Base-by-base conservation (phyloP, 2,329 filamentous ascomycete genomes). In the Stagonosporopsis cucurbitacearum region DNA sequence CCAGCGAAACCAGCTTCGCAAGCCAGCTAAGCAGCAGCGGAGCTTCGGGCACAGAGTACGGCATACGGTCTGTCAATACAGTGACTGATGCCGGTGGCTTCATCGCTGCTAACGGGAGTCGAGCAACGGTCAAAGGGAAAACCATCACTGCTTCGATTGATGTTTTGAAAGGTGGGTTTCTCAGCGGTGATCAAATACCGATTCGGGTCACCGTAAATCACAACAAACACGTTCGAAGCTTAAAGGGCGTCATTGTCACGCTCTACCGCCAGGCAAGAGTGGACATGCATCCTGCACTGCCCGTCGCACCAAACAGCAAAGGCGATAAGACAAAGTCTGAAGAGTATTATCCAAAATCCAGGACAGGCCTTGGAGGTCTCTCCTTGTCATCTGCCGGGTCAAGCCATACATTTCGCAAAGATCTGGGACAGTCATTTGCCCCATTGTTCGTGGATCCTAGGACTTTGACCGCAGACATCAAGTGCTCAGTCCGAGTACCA, bases 361-460 rank as follows among this genome's bases (percentile, higher is more conserved):
- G 89, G 58, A 96, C 92, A 0, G 93, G 92, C 0, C 83, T 97
- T 7, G 91, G 90, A 15, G 93, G 93, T 0, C 80, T 98, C 25
- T 96, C 93, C 1, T 81, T 98, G 36, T 91, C 91, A 1, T 95
- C 92, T 1, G 90, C 90, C 6, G 89, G 91, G 33, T 93, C 92
- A 2, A 94, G 88, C 71, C 95, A 93, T 74, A 85, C 95, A n/a
- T 98, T 97, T 73, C 89, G 95, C 50, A 98, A 98, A 74, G 95
- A 99, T 73, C 80, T 99, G 3, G 89, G 91, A 4, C 95, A 99
- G 74, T 88, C 90, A 1, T 92, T 96, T 53, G 89, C 90, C 19
- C 93, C 95, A 4, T 81, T 99, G 41, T 91, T 97, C 50, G 88
- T 98, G 50, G 89, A 98, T 68, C 94, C 93, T 0, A 79, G 76